Conservation (phyloP, 108 stramenopile species). For the Nitzschia sp. region DNA sequence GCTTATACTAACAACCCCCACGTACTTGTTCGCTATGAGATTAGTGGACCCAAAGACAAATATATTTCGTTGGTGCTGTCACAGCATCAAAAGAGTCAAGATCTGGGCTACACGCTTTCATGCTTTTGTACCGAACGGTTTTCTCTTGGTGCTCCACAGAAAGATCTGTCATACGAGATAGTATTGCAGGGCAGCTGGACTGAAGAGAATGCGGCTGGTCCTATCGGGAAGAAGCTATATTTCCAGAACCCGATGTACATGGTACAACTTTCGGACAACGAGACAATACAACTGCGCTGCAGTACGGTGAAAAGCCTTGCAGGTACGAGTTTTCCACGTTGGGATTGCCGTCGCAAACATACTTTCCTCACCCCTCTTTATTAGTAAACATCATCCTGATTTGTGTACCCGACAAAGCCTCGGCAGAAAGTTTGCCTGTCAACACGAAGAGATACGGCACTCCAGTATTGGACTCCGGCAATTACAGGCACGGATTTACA, state of each 20-base stretch:
- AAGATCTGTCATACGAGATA: conserved; percentile 28
- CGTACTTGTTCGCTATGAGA: conserved; percentile 70
- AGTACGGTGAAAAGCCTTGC: conserved; percentile 45
- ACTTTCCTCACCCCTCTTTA: neutral
- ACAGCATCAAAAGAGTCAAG: conserved; percentile 66
- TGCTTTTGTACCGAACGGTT: conserved; percentile 72
- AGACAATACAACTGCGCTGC: conserved; percentile 55
- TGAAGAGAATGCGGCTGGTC: conserved; percentile 51
- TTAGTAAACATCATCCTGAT: conserved; percentile 59
- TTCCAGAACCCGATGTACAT: conserved; percentile 62
- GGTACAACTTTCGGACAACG: conserved; percentile 27
- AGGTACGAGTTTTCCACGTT: conserved; percentile 13
- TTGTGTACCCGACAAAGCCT: conserved; percentile 18
- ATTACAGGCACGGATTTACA: conserved; percentile 65
- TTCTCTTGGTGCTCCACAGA: conserved; percentile 43
- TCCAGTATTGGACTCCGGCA: conserved; percentile 58
- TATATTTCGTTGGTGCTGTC: conserved; percentile 69
- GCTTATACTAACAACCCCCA: conserved; percentile 81
- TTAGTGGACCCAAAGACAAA: conserved; percentile 43
- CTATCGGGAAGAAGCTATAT: conserved; percentile 44
- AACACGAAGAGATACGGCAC: conserved; percentile 22
- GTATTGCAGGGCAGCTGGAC: conserved; percentile 32
- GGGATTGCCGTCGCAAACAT: no score
- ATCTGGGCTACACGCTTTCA: conserved; percentile 68
- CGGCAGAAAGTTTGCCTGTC: neutral